Conservation (phyloP, 345 rosid genomes). For the Chamaenerion angustifolium region DNA sequence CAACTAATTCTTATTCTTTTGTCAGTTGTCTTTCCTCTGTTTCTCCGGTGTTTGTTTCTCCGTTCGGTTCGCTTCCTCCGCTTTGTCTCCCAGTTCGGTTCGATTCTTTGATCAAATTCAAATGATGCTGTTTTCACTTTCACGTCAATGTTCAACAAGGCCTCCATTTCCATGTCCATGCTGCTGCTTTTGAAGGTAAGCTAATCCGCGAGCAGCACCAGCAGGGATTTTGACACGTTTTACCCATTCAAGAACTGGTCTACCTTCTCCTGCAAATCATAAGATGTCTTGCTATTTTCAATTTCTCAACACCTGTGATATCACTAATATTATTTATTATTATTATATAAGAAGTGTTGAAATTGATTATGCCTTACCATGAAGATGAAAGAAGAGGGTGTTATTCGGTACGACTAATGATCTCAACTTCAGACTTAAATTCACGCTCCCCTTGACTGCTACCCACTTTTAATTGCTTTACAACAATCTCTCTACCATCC, state of each 20-base stretch:
- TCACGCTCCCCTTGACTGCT: slow-evolving; percentile 92
- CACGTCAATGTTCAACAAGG: no score
- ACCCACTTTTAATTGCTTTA: slow-evolving; percentile 71
- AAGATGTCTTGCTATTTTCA: slow-evolving; percentile 3
- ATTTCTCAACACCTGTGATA: slow-evolving; percentile 6
- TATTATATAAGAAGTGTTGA: slow-evolving; percentile 2
- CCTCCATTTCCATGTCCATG: no score
- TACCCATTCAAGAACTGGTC: slow-evolving; percentile 62
- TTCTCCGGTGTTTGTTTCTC: no score
- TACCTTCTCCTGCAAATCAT: slow-evolving; percentile 31
- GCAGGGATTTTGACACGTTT: slow-evolving; percentile 64
- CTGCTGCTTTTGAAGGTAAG: slow-evolving; percentile 99
- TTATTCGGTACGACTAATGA: slow-evolving; percentile 81
- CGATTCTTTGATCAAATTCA: no score
- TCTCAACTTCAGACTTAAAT: slow-evolving; percentile 89
- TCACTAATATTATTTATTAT: neutral
- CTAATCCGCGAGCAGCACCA: slow-evolving; percentile 96
- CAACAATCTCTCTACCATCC: slow-evolving; percentile 84
- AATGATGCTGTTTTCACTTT: no score
- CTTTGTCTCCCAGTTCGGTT: no score
- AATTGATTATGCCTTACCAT: no score
- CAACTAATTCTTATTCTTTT: no score
- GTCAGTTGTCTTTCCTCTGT: no score
- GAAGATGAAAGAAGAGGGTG: slow-evolving; percentile 88
- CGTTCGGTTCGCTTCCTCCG: no score